A percentile compares a stretch with the other conserved stretches of the same genome.
Evolutionary conservation across 352 stramenopile genomes (phyloP).

Genomic region (Globisporangium perplexum): DNA sequence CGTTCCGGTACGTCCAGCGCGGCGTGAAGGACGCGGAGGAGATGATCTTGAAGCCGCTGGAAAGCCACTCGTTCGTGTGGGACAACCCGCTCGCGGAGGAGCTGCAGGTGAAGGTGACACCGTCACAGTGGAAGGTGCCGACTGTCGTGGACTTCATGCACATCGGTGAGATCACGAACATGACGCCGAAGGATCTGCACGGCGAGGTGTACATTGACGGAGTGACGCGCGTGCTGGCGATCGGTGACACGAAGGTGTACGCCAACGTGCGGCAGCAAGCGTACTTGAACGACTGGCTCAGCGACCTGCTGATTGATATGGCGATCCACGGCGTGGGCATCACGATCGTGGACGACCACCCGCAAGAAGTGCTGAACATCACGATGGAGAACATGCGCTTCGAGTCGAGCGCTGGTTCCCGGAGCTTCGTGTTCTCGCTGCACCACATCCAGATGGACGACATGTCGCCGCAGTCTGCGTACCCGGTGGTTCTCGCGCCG

Average conservation of each 20-base stretch:
- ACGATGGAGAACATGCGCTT: constrained; percentile 83
- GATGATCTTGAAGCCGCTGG: constrained; percentile 54
- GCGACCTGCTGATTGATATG: constrained; percentile 67
- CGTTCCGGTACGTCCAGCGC: constrained; percentile 74
- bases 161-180: constrained; percentile 52
- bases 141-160: constrained; percentile 71
- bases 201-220: constrained; percentile 86
- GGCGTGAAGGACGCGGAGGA: constrained; percentile 55
- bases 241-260: constrained; percentile 68
- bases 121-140: constrained; percentile 60
- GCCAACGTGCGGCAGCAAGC: constrained; percentile 45
- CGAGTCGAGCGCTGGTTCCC: constrained; percentile 40
- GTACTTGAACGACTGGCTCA: constrained; percentile 69
- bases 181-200: constrained; percentile 50
- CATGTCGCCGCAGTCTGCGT: constrained; percentile 67
- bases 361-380: constrained; percentile 80
- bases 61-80: constrained; percentile 81
- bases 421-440: constrained; percentile 47
- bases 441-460: constrained; percentile 87
- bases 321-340: constrained; percentile 68
- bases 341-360: constrained; percentile 72
- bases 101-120: constrained; percentile 50
- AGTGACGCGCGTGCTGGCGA: constrained; percentile 68
- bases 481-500: constrained; percentile 71
- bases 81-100: constrained; percentile 54